Evolutionary conservation across 2,329 filamentous ascomycete species (phyloP), one percentile per base, ranked within the genome.

Genomic region (Colletotrichum neosansevieriae): DNA sequence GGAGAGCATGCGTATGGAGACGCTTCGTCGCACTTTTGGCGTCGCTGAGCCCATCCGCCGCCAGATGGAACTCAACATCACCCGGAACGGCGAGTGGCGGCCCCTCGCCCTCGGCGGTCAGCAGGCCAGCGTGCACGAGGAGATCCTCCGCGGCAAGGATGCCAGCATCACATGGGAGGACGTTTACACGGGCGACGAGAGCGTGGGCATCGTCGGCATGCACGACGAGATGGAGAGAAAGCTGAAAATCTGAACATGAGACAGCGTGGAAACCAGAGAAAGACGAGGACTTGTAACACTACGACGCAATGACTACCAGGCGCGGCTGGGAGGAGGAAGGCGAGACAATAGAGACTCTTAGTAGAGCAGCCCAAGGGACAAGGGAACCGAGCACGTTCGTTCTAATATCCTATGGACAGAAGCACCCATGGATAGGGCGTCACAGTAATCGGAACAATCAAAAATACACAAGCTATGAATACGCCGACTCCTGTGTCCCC

Each of bases 151-250:
- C 70, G 94, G 94, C 4, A 84, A 90, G 76, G 96, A 98, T 78
- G 83, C 87, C 32, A 91, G 88, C 75, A 85, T 97, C 74, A 89
- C 86, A 9, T 99, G 96, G 96, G 96, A 99, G 86, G 96, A 98
- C 83, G 89, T 99, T 19, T 98, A 91, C 78, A 89, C 87, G 19
- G 93, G 94, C 69, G 91, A 92, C 74, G 93, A 95, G 80, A 86
- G 89, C 78, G 87, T 90, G 74, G 86, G 88, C 70, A 83, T 89
- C 47, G 88, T 91, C 24, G 89, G 91, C 60, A 90, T 98, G 81
- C 94, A 98, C 75, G 91, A 93, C 65, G 95, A 98, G 88, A 94
- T 98, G 89, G 95, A 98, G 89, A 88, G 89, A 81, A 93, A 94
- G 86, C 84, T 97, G 80, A 92, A 90, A 86, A 97, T 98, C 78